Conservation (phyloP, 1,284 basidiomycete species). For the Microbotryomycetes sp. region DNA sequence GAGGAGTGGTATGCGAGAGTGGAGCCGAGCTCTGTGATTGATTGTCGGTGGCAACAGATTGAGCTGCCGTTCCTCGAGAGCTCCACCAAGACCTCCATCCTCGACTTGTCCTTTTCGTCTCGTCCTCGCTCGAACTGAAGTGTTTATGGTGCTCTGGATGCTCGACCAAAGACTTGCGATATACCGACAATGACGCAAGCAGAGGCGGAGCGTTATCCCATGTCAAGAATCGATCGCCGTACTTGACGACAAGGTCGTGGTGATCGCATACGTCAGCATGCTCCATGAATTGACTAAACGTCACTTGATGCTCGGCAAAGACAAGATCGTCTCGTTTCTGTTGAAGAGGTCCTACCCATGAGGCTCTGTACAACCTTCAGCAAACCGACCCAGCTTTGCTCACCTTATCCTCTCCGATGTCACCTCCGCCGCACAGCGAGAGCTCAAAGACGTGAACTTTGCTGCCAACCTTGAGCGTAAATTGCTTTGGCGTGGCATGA, state of each 20-base stretch:
- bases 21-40: slow-evolving; percentile 3
- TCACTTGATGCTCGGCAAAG: slow-evolving; percentile 47
- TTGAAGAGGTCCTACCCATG: too few relatives aligned
- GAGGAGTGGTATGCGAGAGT: slow-evolving; percentile 5
- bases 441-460: slow-evolving; percentile 49
- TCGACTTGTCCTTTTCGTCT: slow-evolving; percentile 3
- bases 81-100: slow-evolving; percentile 32
- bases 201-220: slow-evolving; percentile 50
- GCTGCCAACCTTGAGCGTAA: slow-evolving; percentile 46
- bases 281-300: slow-evolving; percentile 49
- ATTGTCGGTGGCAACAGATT: not conserved
- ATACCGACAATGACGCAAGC: slow-evolving; percentile 48
- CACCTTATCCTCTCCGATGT: slow-evolving; percentile 36
- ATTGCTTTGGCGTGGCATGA: slow-evolving; percentile 37
- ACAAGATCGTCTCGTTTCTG: slow-evolving; percentile 34
- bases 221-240: slow-evolving; percentile 46
- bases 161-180: slow-evolving; percentile 45
- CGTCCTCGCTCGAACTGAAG: not conserved
- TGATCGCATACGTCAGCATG: slow-evolving; percentile 48
- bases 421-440: slow-evolving; percentile 42
- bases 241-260: slow-evolving; percentile 47
- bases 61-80: slow-evolving; percentile 7
- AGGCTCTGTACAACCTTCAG: too few relatives aligned
- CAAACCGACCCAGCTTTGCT: slow-evolving; percentile 4
- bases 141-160: slow-evolving; percentile 28